Base-by-base conservation (phyloP, 352 stramenopile species). In the Thalassiosira hispida region DNA sequence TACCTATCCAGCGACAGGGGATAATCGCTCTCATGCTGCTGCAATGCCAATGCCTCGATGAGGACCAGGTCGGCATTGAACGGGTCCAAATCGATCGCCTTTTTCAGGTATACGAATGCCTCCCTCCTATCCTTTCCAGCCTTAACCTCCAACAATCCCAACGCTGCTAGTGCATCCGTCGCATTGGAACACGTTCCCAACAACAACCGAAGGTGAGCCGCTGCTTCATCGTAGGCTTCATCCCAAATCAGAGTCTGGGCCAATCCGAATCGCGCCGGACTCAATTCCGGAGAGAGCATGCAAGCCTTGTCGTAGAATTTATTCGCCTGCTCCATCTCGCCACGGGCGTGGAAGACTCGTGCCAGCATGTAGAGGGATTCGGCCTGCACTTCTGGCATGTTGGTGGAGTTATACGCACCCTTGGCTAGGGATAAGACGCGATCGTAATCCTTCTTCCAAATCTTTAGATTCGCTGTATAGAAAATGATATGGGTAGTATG, bases 281-380 rank as follows among this genome's bases (percentile, higher is more conserved):
- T 87, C 22, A 95, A 83, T 40, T 86, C 70, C 3, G 89, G 88
- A 33, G 84, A 83, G 25, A 94, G 66, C 55, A 95, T 88, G 64
- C 85, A 96, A 29, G 96, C 96, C 65, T 97, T 96, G 63, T 97
- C 96, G 76, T 98, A 98, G 59, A 96, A 97, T 44, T 92, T 93
- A 51, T 97, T 93, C 1, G 97, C 95, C 59, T 98, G 93, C 12
- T 93, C 85, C 12, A 94, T 94, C 74, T 98, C 97, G 20, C 94
- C 94, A 91, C 93, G 67, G 83, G 96, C 95, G 78, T 99, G 97
- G 63, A 96, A 96, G n/a, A 97, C 96, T 60, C 97, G 94, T 9
- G 95, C 97, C 86, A 98, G 96, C 33, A 98, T 92, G 81, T 97
- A 99, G 59, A 97, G 97, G 72, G 95, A 98, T 84, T 99, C 97